phyloP scores from a whole-genome alignment of 495 filamentous ascomycete genomes.

The Tuber microsphaerosporum region DNA sequence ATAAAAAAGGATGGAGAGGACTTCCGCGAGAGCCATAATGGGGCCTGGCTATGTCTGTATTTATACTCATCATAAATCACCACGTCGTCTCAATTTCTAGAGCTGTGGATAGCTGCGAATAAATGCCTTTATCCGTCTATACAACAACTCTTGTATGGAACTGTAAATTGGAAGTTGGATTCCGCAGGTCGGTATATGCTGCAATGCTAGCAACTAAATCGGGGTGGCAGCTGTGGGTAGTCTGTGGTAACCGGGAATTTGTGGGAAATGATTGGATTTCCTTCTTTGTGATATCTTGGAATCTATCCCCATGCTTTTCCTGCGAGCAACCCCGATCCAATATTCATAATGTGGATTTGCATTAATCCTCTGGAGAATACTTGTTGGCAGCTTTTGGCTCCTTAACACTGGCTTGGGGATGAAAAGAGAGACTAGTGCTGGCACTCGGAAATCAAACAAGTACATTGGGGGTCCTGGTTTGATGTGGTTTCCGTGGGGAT shows the following conservation, averaged over 20 bases:
- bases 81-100: constrained; percentile 15
- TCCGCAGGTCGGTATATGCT: neutral
- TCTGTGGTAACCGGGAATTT: neutral
- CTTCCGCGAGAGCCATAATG: constrained; percentile 7
- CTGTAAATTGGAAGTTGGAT: neutral
- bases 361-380: neutral
- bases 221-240: neutral
- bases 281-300: neutral
- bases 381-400: neutral
- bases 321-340: neutral
- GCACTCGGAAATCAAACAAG: neutral
- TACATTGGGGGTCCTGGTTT: neutral
- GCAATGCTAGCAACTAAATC: neutral
- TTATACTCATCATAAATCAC: constrained; percentile 18
- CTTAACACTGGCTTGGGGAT: neutral
- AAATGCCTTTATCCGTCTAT: neutral
- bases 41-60: constrained; percentile 20
- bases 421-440: neutral
- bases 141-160: neutral
- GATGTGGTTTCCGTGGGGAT: neutral
- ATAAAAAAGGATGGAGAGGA: constrained; percentile 1
- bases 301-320: neutral
- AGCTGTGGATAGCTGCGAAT: neutral
- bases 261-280: neutral
- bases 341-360: neutral